Conservation (phyloP, 352 stramenopile species). For the Aphanomyces stellatus region DNA sequence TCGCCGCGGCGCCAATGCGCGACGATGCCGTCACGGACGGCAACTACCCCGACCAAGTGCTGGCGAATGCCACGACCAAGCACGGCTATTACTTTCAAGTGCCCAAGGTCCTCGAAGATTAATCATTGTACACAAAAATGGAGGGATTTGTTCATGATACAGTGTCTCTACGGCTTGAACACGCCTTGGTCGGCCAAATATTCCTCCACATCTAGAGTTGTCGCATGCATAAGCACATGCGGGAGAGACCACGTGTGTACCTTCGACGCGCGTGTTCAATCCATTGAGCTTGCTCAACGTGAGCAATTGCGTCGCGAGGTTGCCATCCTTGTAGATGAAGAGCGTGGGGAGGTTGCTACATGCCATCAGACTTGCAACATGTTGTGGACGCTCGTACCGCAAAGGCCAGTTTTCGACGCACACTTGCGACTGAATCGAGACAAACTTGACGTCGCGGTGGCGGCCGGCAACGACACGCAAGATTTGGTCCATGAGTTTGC, state of each 20-base stretch:
- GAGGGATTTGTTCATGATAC: no score
- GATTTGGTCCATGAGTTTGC: conserved; percentile 86
- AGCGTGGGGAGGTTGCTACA: conserved; percentile 85
- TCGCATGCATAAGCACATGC: conserved; percentile 9
- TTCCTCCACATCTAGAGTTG: conserved; percentile 72
- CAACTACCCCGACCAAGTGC: conserved; percentile 55
- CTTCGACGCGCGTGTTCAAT: conserved; percentile 78
- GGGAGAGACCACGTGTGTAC: no score
- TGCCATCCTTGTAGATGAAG: conserved; percentile 89
- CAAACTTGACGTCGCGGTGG: conserved; percentile 89
- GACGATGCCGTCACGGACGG: conserved; percentile 71
- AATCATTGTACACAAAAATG: no score
- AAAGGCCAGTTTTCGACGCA: conserved; percentile 90
- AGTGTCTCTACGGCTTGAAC: conserved; percentile 29
- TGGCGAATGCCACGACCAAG: conserved; percentile 67
- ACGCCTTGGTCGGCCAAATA: conserved; percentile 71
- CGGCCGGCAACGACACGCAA: conserved; percentile 73
- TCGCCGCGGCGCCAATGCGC: conserved; percentile 43
- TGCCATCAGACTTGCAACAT: not conserved
- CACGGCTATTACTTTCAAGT: conserved; percentile 82
- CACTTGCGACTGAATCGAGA: conserved; percentile 86
- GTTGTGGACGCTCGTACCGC: conserved; percentile 24
- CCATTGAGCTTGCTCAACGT: conserved; percentile 83
- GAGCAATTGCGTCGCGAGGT: conserved; percentile 84
- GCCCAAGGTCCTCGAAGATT: conserved; percentile 78